Evolutionary conservation across 768 basidiomycete genomes (phyloP).

Genomic region (Lentinula aciculospora): DNA sequence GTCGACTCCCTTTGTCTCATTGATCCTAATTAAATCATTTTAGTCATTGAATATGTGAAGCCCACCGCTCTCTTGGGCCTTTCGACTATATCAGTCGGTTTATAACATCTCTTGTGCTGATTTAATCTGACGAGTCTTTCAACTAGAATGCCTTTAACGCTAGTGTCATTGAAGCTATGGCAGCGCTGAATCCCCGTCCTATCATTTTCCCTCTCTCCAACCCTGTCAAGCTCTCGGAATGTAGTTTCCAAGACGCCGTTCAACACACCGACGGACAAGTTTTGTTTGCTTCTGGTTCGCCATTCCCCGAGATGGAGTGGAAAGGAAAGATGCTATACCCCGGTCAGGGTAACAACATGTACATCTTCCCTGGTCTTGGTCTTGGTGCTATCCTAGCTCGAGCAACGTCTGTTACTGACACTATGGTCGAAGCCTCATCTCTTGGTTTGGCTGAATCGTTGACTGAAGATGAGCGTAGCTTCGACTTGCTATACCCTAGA

Average conservation of each 20-base stretch:
- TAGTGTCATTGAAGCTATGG: slow-evolving; percentile 59
- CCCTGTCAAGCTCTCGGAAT: slow-evolving; percentile 56
- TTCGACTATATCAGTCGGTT: slow-evolving; percentile 47
- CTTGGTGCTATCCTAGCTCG: slow-evolving; percentile 70
- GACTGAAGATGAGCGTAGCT: slow-evolving; percentile 58
- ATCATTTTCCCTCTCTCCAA: slow-evolving; percentile 83
- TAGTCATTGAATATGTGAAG: slow-evolving; percentile 61
- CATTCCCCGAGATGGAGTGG: slow-evolving; percentile 64
- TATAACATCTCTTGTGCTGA: slow-evolving; percentile 13
- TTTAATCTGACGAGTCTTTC: slow-evolving; percentile 36
- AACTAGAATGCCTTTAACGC: slow-evolving; percentile 58
- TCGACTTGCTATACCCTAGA: slow-evolving; percentile 76
- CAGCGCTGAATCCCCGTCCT: slow-evolving; percentile 56
- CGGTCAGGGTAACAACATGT: slow-evolving; percentile 96
- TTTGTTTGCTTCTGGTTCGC: slow-evolving; percentile 86
- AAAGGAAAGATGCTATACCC: slow-evolving; percentile 57
- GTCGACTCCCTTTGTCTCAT: background rate
- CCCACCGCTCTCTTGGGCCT: slow-evolving; percentile 77
- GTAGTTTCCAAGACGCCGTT: slow-evolving; percentile 57
- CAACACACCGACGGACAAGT: slow-evolving; percentile 63
- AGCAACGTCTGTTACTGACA: slow-evolving; percentile 67
- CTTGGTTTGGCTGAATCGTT: slow-evolving; percentile 74
- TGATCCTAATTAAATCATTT: background rate
- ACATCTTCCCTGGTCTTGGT: slow-evolving; percentile 80
- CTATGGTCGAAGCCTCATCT: slow-evolving; percentile 86